Evolutionary conservation across 805 yeast species (phyloP).

Genomic region (Candida jianshihensis): DNA sequence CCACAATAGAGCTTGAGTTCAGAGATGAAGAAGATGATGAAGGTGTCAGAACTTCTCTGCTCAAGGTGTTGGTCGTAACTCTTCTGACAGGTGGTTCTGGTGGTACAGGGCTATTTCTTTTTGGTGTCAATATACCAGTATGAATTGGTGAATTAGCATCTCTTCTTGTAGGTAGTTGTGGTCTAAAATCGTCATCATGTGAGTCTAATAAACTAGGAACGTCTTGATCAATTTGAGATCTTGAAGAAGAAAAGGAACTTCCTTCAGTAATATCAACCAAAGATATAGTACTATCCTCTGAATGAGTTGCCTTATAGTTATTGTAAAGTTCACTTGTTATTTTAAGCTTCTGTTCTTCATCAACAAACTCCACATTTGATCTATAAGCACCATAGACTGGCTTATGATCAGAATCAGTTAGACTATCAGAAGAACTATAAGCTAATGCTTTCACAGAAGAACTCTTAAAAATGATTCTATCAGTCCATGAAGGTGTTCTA

Average conservation of each 20-base stretch:
- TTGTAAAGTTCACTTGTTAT: slow-evolving; percentile 55
- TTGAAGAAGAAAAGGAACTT: not conserved
- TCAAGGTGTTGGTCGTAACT: slow-evolving; percentile 1
- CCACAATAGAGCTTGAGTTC: not conserved
- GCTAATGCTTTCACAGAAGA: slow-evolving; percentile 50
- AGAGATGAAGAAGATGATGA: slow-evolving; percentile 1
- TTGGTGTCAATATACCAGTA: slow-evolving; percentile 14
- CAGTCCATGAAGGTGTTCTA: slow-evolving; percentile 96
- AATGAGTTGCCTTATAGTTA: slow-evolving; percentile 37
- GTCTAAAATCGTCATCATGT: slow-evolving; percentile 11
- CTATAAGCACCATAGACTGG: slow-evolving; percentile 83
- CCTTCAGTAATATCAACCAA: slow-evolving; percentile 14
- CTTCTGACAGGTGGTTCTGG: slow-evolving; percentile 13
- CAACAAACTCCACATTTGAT: slow-evolving; percentile 59
- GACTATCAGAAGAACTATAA: slow-evolving; percentile 56
- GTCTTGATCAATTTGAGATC: slow-evolving; percentile 5
- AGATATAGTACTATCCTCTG: slow-evolving; percentile 21
- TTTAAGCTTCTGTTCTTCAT: slow-evolving; percentile 50
- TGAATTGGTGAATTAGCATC: slow-evolving; percentile 3
- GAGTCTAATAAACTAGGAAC: slow-evolving; percentile 17
- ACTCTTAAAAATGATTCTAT: slow-evolving; percentile 70
- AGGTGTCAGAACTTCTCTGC: not conserved
- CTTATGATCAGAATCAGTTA: slow-evolving; percentile 78
- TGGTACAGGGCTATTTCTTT: slow-evolving; percentile 11
- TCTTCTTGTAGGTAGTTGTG: slow-evolving; percentile 14